These are phyloP conservation scores for Diaporthe sp. DNA, from an alignment of 2,329 filamentous ascomycete species.

Conservation along the genomic window DNA sequence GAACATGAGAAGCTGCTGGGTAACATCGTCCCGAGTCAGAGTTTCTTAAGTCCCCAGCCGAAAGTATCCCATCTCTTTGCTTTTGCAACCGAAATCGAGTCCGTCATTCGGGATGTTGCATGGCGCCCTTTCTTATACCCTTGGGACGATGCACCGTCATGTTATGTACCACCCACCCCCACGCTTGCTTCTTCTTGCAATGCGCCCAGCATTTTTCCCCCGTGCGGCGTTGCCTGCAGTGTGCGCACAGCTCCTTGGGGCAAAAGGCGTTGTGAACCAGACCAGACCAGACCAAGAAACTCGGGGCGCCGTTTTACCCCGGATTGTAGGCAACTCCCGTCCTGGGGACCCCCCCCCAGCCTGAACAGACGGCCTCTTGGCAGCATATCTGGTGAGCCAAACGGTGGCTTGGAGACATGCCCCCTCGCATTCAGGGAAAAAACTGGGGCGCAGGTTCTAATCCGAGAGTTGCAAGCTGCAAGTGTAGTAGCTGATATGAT, in stretches of 20 bases:
- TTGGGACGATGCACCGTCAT: background rate
- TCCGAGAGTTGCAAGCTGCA: background rate
- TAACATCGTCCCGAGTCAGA: conserved; percentile 10
- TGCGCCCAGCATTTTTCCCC: background rate
- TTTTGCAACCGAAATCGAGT: conserved; percentile 16
- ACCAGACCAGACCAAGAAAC: background rate
- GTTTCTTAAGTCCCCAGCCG: conserved; percentile 17
- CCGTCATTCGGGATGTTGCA: conserved; percentile 16
- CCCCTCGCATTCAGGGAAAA: background rate
- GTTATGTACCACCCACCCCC: background rate
- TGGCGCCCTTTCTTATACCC: background rate
- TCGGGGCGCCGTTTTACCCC: conserved; percentile 1
- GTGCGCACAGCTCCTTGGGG: background rate
- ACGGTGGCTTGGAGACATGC: background rate
- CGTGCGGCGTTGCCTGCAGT: background rate
- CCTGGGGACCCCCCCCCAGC: background rate
- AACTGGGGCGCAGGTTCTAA: background rate
- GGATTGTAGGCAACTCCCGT: background rate
- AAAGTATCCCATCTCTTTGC: conserved; percentile 20
- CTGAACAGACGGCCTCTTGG: background rate
- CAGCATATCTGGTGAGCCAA: background rate
- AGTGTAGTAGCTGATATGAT: background rate
- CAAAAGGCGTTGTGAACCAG: background rate
- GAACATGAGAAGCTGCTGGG: background rate
- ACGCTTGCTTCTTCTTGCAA: background rate